Percentiles rank a stretch among this genome's conserved stretches.
phyloP scores from a whole-genome alignment of 345 rosid species.

The Eucalyptus pauciflora region DNA sequence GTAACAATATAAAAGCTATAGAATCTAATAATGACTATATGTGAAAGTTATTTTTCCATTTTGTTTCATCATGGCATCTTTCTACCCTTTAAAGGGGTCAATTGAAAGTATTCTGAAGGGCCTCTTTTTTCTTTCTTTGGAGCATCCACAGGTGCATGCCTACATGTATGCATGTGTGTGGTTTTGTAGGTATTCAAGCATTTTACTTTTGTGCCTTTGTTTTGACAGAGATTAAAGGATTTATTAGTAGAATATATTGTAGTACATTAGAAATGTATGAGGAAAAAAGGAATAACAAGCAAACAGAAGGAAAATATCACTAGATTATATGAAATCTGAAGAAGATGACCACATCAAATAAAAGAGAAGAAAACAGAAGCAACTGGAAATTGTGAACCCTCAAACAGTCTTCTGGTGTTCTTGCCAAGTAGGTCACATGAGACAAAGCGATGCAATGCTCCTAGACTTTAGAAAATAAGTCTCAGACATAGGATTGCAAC shows the following conservation, averaged over 20 bases:
- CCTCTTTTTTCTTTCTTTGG: not conserved
- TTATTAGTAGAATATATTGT: not conserved
- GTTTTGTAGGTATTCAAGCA: not conserved
- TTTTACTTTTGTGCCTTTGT: not conserved
- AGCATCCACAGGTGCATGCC: not conserved
- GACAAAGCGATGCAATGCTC: not conserved
- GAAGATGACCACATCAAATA: not conserved
- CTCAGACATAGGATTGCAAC: not conserved
- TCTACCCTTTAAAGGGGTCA: not conserved
- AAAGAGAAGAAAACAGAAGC: not conserved
- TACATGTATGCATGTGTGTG: not conserved
- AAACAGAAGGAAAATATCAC: not conserved
- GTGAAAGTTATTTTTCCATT: not conserved
- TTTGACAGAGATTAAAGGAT: not conserved
- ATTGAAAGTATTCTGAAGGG: not conserved
- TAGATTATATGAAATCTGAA: not conserved
- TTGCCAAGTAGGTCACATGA: not conserved
- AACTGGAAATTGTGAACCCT: not conserved
- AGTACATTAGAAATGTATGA: not conserved
- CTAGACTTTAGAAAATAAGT: not conserved
- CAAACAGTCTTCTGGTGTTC: not conserved
- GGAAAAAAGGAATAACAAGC: not conserved
- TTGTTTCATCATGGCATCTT: not conserved
- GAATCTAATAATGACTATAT: not conserved
- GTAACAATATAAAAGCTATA: not conserved